Evolutionary conservation across 371 early-diverging fungal genomes (phyloP).

Genomic region (Mucor circinelloides): DNA sequence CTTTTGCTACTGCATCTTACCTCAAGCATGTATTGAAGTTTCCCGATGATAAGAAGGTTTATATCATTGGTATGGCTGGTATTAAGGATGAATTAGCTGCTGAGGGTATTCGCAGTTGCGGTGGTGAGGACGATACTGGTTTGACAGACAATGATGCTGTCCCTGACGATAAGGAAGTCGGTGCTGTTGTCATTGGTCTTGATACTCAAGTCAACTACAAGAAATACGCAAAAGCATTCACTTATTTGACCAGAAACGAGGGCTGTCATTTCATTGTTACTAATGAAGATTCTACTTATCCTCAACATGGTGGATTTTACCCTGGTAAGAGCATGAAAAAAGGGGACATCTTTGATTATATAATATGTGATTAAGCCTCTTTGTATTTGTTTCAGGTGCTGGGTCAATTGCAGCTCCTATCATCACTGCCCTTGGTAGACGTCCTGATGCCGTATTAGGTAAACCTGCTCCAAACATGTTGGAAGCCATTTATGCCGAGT

Average conservation of each 20-base stretch:
- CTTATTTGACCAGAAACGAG: conserved; percentile 73
- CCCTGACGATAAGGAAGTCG: conserved; percentile 56
- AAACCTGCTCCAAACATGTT: conserved; percentile 94
- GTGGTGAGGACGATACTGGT: conserved; percentile 51
- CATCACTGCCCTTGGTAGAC: conserved; percentile 66
- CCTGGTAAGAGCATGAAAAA: conserved; percentile 60
- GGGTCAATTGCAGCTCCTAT: conserved; percentile 84
- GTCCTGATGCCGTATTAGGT: conserved; percentile 85
- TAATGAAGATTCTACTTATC: conserved; percentile 90
- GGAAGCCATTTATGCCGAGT: conserved; percentile 80
- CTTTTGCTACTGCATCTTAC: conserved; percentile 94
- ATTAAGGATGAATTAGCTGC: conserved; percentile 83
- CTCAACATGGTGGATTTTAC: conserved; percentile 72
- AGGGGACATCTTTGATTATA: not conserved
- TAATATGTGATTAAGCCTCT: not conserved
- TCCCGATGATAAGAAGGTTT: conserved; percentile 85
- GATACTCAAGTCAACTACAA: conserved; percentile 87
- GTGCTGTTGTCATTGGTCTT: conserved; percentile 90
- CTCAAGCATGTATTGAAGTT: conserved; percentile 80
- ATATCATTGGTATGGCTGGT: conserved; percentile 90
- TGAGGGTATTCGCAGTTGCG: conserved; percentile 69
- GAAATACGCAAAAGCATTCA: conserved; percentile 90
- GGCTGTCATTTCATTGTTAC: conserved; percentile 90
- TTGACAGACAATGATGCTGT: conserved; percentile 38
- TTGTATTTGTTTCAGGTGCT: conserved; percentile 56